phyloP scores from a whole-genome alignment of 2,329 filamentous ascomycete genomes.

The Aureobasidium lini region DNA sequence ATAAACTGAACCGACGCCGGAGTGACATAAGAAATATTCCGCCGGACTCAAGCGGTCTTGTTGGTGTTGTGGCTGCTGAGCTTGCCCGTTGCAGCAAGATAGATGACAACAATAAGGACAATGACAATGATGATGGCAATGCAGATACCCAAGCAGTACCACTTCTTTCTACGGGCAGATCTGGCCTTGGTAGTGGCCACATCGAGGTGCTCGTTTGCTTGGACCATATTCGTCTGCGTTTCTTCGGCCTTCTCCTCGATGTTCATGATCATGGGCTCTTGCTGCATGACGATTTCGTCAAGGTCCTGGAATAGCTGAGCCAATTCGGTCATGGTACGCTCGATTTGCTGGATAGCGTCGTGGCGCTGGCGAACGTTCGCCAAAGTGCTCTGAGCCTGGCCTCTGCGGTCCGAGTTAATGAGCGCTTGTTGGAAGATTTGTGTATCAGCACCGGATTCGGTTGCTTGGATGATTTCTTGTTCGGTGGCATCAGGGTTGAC shows the following conservation, averaged over 20 bases:
- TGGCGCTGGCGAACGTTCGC: conserved; percentile 77
- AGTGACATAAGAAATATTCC: not conserved
- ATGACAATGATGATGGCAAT: conserved; percentile 31
- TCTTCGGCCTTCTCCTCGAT: conserved; percentile 86
- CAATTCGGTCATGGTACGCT: conserved; percentile 80
- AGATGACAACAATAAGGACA: conserved; percentile 32
- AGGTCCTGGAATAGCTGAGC: conserved; percentile 84
- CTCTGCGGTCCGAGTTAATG: conserved; percentile 70
- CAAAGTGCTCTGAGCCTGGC: conserved; percentile 72
- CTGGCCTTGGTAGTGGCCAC: conserved; percentile 76
- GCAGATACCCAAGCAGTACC: conserved; percentile 79
- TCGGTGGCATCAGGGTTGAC: conserved; percentile 75
- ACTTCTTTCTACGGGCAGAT: conserved; percentile 86
- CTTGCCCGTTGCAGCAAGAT: conserved; percentile 20
- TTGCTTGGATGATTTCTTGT: conserved; percentile 67
- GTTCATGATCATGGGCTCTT: conserved; percentile 69
- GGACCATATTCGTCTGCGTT: conserved; percentile 72
- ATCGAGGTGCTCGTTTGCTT: conserved; percentile 76
- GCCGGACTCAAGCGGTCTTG: not conserved
- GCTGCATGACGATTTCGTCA: conserved; percentile 76
- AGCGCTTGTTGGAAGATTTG: conserved; percentile 87
- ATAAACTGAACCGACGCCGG: not conserved
- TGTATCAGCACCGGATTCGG: conserved; percentile 61
- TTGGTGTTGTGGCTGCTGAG: conserved; percentile 6
- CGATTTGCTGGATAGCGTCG: conserved; percentile 83